Evolutionary conservation across 495 filamentous ascomycete genomes (phyloP).

Genomic region (Aspergillus funiculosus): DNA sequence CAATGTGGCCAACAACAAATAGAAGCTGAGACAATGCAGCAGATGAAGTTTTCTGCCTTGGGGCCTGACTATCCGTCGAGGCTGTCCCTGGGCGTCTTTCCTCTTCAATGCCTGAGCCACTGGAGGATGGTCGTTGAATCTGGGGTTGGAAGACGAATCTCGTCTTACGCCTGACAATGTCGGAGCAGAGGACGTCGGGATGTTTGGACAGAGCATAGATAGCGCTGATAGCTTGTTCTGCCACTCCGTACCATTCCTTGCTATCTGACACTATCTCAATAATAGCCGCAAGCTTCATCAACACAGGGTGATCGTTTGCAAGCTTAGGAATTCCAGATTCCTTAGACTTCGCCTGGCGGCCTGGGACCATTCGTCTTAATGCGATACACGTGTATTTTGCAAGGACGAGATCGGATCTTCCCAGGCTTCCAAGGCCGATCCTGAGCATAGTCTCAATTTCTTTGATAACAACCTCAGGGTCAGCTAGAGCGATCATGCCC

Average conservation of each 20-base stretch:
- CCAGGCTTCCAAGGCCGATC: slow-evolving; percentile 78
- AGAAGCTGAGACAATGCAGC: slow-evolving; percentile 82
- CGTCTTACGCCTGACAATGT: slow-evolving; percentile 83
- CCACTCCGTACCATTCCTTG: slow-evolving; percentile 97
- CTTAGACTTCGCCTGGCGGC: slow-evolving; percentile 63
- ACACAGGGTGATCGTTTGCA: slow-evolving; percentile 83
- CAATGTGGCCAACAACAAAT: slow-evolving; percentile 93
- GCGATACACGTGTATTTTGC: slow-evolving; percentile 95
- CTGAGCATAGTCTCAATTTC: slow-evolving; percentile 92
- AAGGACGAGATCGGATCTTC: slow-evolving; percentile 74
- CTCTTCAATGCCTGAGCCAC: slow-evolving; percentile 27
- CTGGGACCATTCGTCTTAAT: slow-evolving; percentile 81
- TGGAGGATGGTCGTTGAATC: slow-evolving; percentile 30
- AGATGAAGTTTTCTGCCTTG: slow-evolving; percentile 43
- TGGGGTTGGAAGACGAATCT: slow-evolving; percentile 64
- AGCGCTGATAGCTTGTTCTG: slow-evolving; percentile 92
- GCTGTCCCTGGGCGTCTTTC: slow-evolving; percentile 46
- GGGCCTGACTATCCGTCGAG: slow-evolving; percentile 26
- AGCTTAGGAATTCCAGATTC: slow-evolving; percentile 72
- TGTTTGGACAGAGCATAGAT: slow-evolving; percentile 95
- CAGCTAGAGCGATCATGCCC: slow-evolving; percentile 91
- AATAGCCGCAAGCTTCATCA: slow-evolving; percentile 73
- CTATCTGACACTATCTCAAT: slow-evolving; percentile 77
- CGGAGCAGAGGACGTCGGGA: slow-evolving; percentile 88
- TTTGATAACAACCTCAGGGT: slow-evolving; percentile 84